A percentile compares a stretch with the other conserved stretches of the same genome.
Evolutionary conservation across 139 green algal genomes (phyloP).

Genomic region (Axilococcus clingmanii): DNA sequence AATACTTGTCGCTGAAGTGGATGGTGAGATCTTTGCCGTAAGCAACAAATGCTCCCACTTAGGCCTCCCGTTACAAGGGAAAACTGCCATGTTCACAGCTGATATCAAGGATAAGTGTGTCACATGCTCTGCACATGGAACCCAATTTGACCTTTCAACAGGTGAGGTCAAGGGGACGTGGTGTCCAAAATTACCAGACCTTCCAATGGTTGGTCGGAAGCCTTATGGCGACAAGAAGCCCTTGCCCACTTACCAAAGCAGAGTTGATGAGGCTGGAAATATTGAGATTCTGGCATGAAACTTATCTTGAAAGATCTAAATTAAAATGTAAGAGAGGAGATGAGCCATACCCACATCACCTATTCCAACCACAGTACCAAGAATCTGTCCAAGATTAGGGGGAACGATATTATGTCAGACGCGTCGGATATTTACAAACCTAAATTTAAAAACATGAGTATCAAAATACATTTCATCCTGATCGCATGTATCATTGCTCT

Average conservation of each 20-base stretch:
- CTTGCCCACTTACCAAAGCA: conserved; percentile 47
- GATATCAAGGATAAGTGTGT: conserved; percentile 33
- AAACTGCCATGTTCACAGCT: conserved; percentile 33
- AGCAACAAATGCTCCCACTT: conserved; percentile 72
- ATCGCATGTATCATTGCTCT: too few relatives aligned
- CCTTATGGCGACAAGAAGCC: conserved; percentile 31
- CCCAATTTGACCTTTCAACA: conserved; percentile 54
- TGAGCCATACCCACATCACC: too few relatives aligned
- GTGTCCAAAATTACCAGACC: conserved; percentile 43
- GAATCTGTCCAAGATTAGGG: too few relatives aligned
- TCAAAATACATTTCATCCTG: too few relatives aligned
- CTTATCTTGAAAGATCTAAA: too few relatives aligned
- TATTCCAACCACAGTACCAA: too few relatives aligned
- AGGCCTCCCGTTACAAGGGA: conserved; percentile 59
- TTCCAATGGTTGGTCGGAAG: conserved; percentile 36
- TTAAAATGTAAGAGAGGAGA: too few relatives aligned
- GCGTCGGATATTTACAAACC: too few relatives aligned
- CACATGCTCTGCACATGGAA: conserved; percentile 61
- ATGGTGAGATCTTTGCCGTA: conserved; percentile 48
- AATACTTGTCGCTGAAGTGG: conserved; percentile 37
- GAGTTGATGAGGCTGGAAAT: conserved; percentile 37
- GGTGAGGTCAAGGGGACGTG: conserved; percentile 57
- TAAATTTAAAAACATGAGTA: too few relatives aligned
- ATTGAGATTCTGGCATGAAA: conserved; percentile 41
- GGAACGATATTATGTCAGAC: too few relatives aligned